Conservation (phyloP, 2,329 filamentous ascomycete species). For the Penicillium brevicompactum region DNA sequence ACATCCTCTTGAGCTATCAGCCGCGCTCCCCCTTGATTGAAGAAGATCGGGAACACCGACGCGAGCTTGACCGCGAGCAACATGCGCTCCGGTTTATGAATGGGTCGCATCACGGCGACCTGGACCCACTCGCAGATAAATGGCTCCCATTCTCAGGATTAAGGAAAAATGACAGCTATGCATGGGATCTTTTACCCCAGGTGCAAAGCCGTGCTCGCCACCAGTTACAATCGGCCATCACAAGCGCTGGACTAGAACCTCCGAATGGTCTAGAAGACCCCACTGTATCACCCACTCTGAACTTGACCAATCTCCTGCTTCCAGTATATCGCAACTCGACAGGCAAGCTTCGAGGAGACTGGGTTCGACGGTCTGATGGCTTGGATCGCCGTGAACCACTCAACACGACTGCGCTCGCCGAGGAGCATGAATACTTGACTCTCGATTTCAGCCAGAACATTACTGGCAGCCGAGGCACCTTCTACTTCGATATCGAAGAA, state of each 20-base stretch:
- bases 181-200: constrained; percentile 71
- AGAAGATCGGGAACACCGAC: constrained; percentile 49
- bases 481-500: constrained; percentile 69
- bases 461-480: constrained; percentile 69
- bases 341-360: constrained; percentile 74
- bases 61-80: constrained; percentile 54
- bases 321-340: constrained; percentile 78
- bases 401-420: constrained; percentile 67
- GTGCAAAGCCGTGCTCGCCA: constrained; percentile 68
- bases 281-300: constrained; percentile 28
- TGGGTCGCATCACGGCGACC: constrained; percentile 55
- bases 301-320: constrained; percentile 45
- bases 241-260: constrained; percentile 33
- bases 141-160: constrained; percentile 78
- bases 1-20: constrained; percentile 56
- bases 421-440: constrained; percentile 67
- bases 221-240: constrained; percentile 46
- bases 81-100: constrained; percentile 53
- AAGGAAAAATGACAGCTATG: constrained; percentile 70
- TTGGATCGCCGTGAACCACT: constrained; percentile 50
- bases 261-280: constrained; percentile 31
- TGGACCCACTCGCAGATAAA: constrained; percentile 47
- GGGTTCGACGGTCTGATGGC: constrained; percentile 63
- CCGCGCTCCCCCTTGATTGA: constrained; percentile 43
- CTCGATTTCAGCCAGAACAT: constrained; percentile 76